Evolutionary conservation across 345 rosid genomes (phyloP).

Genomic region (Raphanus sativus): DNA sequence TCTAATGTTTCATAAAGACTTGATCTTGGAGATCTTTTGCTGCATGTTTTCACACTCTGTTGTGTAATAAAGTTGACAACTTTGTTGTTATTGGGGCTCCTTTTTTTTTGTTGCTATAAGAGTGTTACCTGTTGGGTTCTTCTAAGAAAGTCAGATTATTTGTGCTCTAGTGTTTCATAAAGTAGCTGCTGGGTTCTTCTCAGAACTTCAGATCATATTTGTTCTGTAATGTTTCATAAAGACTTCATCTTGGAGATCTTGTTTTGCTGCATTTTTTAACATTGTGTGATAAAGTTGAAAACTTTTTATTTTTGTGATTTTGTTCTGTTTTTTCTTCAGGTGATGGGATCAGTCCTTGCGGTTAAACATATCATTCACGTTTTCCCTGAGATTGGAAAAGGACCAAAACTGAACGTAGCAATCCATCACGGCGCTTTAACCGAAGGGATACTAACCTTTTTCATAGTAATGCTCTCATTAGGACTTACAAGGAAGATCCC

Average conservation of each 20-base stretch:
- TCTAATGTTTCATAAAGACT: too few species aligned
- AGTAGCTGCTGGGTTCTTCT: too few species aligned
- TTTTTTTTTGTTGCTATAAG: too few species aligned
- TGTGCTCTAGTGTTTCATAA: too few species aligned
- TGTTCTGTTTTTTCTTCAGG: conserved; percentile 42
- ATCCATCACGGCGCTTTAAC: conserved; percentile 83
- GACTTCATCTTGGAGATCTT: neutral
- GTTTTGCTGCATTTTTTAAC: neutral
- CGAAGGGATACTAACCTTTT: conserved; percentile 80
- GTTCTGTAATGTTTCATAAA: neutral
- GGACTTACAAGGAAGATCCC: conserved; percentile 70
- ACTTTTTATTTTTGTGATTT: neutral
- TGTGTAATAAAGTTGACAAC: too few species aligned
- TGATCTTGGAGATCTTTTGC: too few species aligned
- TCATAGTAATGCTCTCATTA: conserved; percentile 62
- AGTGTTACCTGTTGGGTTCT: too few species aligned
- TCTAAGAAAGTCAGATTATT: too few species aligned
- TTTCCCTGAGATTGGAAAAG: conserved; percentile 73
- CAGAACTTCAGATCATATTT: too few species aligned
- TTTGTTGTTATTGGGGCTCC: too few species aligned
- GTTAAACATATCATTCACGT: conserved; percentile 58
- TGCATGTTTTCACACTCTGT: too few species aligned
- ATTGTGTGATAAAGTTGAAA: neutral
- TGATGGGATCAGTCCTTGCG: conserved; percentile 71
- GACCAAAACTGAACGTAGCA: conserved; percentile 72